Evolutionary conservation across 2,329 filamentous ascomycete genomes (phyloP).

Genomic region (Ampelomyces quisqualis): DNA sequence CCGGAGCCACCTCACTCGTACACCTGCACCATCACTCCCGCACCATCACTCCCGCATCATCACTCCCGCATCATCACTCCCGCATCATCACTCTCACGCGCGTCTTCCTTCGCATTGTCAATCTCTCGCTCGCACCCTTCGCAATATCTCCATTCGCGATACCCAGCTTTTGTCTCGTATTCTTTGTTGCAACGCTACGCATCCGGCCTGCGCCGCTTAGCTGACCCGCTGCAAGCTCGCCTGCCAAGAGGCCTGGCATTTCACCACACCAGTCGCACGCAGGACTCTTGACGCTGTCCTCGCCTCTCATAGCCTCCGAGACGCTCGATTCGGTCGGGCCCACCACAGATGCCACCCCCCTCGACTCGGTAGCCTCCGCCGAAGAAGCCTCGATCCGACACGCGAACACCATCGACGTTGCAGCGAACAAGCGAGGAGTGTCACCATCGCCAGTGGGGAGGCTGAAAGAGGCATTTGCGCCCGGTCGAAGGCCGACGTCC

Average conservation of each 20-base stretch:
- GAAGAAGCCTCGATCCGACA: slow-evolving; percentile 31
- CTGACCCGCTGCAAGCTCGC: slow-evolving; percentile 30
- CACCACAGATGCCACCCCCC: slow-evolving; percentile 25
- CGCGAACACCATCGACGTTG: slow-evolving; percentile 38
- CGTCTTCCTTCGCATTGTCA: slow-evolving; percentile 16
- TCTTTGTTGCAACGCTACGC: slow-evolving; percentile 18
- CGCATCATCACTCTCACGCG: slow-evolving; percentile 11
- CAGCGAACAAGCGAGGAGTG: slow-evolving; percentile 56
- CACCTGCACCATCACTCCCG: slow-evolving; percentile 15
- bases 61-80: slow-evolving; percentile 15
- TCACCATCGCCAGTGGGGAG: slow-evolving; percentile 75
- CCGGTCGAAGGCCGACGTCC: slow-evolving; percentile 31
- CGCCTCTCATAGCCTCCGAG: slow-evolving; percentile 48
- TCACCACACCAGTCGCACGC: slow-evolving; percentile 53
- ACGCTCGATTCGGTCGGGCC: slow-evolving; percentile 38
- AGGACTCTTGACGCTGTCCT: slow-evolving; percentile 53
- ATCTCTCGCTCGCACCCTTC: neutral
- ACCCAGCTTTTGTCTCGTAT: slow-evolving; percentile 8
- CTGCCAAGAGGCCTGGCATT: slow-evolving; percentile 42
- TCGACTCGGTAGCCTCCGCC: slow-evolving; percentile 36
- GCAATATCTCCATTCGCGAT: slow-evolving; percentile 6
- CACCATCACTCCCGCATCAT: slow-evolving; percentile 22
- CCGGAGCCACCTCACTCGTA: too few species aligned
- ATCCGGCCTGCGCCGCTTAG: slow-evolving; percentile 22
- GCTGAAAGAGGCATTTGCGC: slow-evolving; percentile 69